These are phyloP conservation scores for Gossypioides kirkii DNA, from an alignment of 345 rosid species.

Conservation along the genomic window DNA sequence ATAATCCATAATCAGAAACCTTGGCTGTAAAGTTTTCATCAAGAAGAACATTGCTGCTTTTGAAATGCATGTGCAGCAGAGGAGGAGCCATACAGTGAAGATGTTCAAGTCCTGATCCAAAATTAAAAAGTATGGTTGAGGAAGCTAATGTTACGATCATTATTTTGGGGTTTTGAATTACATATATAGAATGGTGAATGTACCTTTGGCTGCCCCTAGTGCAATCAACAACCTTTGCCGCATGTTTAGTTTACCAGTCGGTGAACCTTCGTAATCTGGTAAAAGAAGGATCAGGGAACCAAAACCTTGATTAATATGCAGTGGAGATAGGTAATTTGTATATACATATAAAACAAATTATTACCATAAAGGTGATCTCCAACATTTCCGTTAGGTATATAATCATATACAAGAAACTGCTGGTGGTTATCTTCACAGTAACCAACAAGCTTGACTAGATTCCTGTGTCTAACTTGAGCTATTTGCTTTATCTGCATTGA, in stretches of 20 bases:
- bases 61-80: constrained; percentile 44
- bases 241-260: constrained; percentile 34
- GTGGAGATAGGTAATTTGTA: too few species aligned
- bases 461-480: constrained; percentile 28
- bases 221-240: constrained; percentile 39
- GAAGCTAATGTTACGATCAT: not conserved
- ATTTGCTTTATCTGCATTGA: constrained; percentile 31
- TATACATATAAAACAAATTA: not conserved
- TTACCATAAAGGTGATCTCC: constrained; percentile 41
- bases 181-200: not conserved
- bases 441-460: constrained; percentile 42
- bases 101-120: constrained; percentile 38
- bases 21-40: constrained; percentile 33
- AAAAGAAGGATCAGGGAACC: not conserved
- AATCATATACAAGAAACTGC: constrained; percentile 36
- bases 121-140: constrained; percentile 1
- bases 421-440: constrained; percentile 32
- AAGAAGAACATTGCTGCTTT: constrained; percentile 40
- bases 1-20: constrained; percentile 41
- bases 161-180: not conserved
- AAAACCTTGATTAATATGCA: too few species aligned
- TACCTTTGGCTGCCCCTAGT: constrained; percentile 42
- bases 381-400: constrained; percentile 35
- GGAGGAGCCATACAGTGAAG: constrained; percentile 46
- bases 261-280: constrained; percentile 37